Conservation (phyloP, 768 basidiomycete species). For the Phylloporus rhodoxanthus region DNA sequence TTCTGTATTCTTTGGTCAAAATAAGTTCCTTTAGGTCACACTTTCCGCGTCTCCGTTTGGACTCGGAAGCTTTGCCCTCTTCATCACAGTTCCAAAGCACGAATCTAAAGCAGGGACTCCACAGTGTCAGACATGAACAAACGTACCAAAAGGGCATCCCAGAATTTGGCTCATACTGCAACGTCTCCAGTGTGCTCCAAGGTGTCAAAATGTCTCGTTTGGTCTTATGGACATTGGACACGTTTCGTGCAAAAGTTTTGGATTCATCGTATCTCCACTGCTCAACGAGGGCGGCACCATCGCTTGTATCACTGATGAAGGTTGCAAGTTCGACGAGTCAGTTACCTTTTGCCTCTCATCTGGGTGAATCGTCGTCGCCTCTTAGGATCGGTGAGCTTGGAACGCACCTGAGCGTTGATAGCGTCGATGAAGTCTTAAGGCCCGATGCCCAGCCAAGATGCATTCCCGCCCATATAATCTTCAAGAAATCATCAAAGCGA, state of each 20-base stretch:
- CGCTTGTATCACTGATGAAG: constrained; percentile 51
- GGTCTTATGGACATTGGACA: constrained; percentile 57
- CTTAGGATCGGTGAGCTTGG: neutral
- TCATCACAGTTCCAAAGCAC: neutral
- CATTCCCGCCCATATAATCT: constrained; percentile 65
- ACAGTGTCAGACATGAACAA: constrained; percentile 2
- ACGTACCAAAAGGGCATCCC: constrained; percentile 80
- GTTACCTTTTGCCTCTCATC: constrained; percentile 37
- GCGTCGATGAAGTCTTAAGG: constrained; percentile 50
- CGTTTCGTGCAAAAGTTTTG: constrained; percentile 51
- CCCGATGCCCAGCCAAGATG: constrained; percentile 73
- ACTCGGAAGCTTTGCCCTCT: constrained; percentile 55
- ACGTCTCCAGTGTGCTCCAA: too few relatives aligned
- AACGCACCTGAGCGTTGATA: constrained; percentile 58
- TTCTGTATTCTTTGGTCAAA: constrained; percentile 57
- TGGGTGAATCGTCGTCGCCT: neutral
- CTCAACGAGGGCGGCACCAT: constrained; percentile 46
- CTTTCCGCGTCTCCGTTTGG: constrained; percentile 31
- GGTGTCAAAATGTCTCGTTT: constrained; percentile 74
- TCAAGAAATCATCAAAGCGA: constrained; percentile 81
- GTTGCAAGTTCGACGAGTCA: constrained; percentile 56
- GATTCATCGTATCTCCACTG: constrained; percentile 73
- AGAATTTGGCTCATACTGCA: constrained; percentile 27
- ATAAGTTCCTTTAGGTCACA: constrained; percentile 64
- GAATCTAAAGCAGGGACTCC: constrained; percentile 2